phyloP scores from a whole-genome alignment of 257 asterid species.

The Leptodermis oblonga region DNA sequence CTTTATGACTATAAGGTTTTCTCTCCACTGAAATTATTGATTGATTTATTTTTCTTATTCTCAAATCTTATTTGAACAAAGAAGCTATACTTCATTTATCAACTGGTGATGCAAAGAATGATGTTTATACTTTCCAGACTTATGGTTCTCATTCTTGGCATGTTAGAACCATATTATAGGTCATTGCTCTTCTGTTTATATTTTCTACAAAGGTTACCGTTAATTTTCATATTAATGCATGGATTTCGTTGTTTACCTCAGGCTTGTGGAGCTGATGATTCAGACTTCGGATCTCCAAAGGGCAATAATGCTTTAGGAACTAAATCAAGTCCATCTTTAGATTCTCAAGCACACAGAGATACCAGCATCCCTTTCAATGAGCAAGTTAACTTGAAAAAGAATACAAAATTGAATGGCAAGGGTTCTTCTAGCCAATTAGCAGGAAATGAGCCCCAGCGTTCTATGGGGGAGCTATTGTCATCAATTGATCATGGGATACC shows the following conservation, averaged over 20 bases:
- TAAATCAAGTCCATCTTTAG: conserved; percentile 35
- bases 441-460: conserved; percentile 58
- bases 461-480: conserved; percentile 71
- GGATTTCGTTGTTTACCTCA: conserved; percentile 32
- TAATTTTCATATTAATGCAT: background rate
- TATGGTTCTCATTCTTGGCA: background rate
- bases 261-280: conserved; percentile 69
- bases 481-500: conserved; percentile 68
- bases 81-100: background rate
- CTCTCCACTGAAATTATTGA: conserved; percentile 1
- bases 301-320: conserved; percentile 33
- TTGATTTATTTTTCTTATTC: background rate
- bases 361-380: conserved; percentile 45
- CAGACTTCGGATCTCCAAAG: conserved; percentile 55
- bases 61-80: background rate
- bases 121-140: background rate
- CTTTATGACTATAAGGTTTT: conserved; percentile 85
- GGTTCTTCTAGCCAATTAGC: conserved; percentile 43
- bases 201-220: conserved; percentile 1
- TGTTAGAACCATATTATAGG: background rate
- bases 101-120: conserved; percentile 2
- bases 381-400: conserved; percentile 49
- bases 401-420: conserved; percentile 35
- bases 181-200: background rate
- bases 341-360: conserved; percentile 37